Base-by-base conservation (phyloP, 2,329 filamentous ascomycete species). In the Penicillium paneum region DNA sequence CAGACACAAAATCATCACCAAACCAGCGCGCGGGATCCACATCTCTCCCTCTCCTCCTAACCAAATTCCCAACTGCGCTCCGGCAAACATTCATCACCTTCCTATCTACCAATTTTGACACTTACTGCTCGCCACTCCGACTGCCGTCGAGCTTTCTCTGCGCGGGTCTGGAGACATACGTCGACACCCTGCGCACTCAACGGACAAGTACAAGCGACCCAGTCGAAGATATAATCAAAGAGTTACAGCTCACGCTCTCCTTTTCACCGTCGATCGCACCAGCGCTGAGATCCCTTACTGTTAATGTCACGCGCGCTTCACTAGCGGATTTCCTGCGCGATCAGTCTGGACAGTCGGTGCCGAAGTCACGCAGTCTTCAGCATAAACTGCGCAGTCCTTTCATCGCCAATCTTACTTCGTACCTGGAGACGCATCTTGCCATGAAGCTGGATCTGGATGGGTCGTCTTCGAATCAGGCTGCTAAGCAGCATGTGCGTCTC, bases 61-160 rank as follows among this genome's bases (percentile, higher is more conserved):
- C 79, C 3, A 78, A 78, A 55, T 76, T 82, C 64, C 80, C 81
- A 2, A 78, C 72, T 32, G 66, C 75, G 0, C 66, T 82, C 11
- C 75, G 80, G 5, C 77, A 80, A 35, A 72, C 73, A 2, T 75
- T 83, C 49, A 64, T 80, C 47, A 67, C 76, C 13, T 82, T 82
- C 61, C 63, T 83, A 13, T 68, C 73, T 5, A 70, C 76, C 1
- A 76, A 71, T 53, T 83, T 83, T 62, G 80, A 83, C 57, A 72
- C 77, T 3, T 78, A 78, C 56, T 72, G 76, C 42, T 74, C 76
- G 6, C 65, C 74, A 5, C 58, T 82, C 24, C 69, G 67, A 5
- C 71, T 82, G 3, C 67, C 76, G 0, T 74, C 78, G 0, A 55
- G 61, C 8, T 79, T 80, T 55, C 68, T 82, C 31, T 76, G 75